Percentiles rank a stretch among this genome's conserved stretches.
Evolutionary conservation across 75 land plant genomes (phyloP).

Genomic region (Picea sitchensis): DNA sequence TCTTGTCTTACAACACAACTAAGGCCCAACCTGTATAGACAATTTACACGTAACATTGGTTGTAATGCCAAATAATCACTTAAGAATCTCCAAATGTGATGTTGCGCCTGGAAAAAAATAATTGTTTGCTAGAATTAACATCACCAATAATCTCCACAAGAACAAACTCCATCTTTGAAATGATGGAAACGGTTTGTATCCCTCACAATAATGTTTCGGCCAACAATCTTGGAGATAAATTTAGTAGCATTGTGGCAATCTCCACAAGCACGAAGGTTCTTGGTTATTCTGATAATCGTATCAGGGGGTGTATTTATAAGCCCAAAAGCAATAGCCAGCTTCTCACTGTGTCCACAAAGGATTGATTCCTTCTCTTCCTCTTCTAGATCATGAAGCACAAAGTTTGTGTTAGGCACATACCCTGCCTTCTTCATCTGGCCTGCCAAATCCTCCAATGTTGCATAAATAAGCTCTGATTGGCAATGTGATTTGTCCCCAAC

Average conservation of each 20-base stretch:
- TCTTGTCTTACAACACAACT: too few species aligned
- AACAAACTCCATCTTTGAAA: slow-evolving; percentile 17
- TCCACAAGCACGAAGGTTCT: slow-evolving; percentile 14
- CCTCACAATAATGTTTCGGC: slow-evolving; percentile 12
- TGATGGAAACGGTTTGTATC: slow-evolving; percentile 25
- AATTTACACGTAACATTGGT: too few species aligned
- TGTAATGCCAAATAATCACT: too few species aligned
- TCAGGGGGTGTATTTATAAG: slow-evolving; percentile 18
- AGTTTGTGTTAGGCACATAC: not conserved
- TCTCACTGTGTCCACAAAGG: slow-evolving; percentile 25
- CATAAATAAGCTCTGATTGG: slow-evolving; percentile 14
- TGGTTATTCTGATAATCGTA: slow-evolving; percentile 9
- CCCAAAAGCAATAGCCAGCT: slow-evolving; percentile 22
- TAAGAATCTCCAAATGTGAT: too few species aligned
- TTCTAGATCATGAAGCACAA: slow-evolving; percentile 1
- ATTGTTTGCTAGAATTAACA: too few species aligned
- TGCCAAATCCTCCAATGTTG: not conserved
- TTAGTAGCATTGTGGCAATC: slow-evolving; percentile 18
- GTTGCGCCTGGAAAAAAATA: too few species aligned
- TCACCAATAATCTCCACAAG: slow-evolving; percentile 16
- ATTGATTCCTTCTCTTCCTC: slow-evolving; percentile 20
- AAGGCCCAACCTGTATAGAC: too few species aligned
- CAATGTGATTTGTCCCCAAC: slow-evolving; percentile 14
- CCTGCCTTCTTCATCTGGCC: slow-evolving; percentile 6
- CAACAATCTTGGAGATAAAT: slow-evolving; percentile 19